These are phyloP conservation scores for Diospyros kaki DNA, from an alignment of 148 eudicot species.

Conservation along the genomic window DNA sequence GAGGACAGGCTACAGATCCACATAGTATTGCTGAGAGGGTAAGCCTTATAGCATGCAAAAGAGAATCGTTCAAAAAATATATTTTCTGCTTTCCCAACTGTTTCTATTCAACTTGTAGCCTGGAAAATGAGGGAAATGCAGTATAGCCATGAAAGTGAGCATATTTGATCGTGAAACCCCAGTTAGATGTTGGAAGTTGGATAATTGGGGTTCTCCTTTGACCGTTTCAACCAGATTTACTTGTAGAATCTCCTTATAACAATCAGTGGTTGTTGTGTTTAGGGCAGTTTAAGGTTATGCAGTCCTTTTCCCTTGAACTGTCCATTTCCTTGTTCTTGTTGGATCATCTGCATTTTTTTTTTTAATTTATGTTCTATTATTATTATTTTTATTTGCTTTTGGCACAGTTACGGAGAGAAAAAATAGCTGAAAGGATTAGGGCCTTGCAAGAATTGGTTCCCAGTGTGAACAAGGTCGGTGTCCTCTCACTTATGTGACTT, in stretches of 20 bases:
- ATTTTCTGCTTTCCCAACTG: background rate
- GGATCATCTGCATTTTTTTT: background rate
- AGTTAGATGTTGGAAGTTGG: background rate
- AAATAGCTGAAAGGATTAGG: conserved; percentile 71
- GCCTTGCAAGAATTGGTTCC: conserved; percentile 75
- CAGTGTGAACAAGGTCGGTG: conserved; percentile 63
- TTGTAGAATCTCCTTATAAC: background rate
- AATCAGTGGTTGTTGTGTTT: background rate
- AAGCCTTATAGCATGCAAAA: conserved; percentile 18
- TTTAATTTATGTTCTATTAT: background rate
- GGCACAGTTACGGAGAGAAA: conserved; percentile 58
- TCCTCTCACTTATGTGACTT: background rate
- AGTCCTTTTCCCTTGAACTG: background rate
- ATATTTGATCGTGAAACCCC: background rate
- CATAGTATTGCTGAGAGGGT: conserved; percentile 81
- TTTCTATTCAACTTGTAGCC: background rate
- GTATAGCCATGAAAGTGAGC: background rate
- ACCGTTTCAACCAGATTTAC: background rate
- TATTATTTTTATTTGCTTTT: background rate
- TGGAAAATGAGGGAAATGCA: background rate
- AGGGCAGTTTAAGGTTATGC: background rate
- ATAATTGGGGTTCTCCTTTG: background rate
- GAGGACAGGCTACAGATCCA: conserved; percentile 81
- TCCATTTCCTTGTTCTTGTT: background rate
- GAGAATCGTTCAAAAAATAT: no score